phyloP scores from a whole-genome alignment of 1,284 basidiomycete genomes.

The Xerocomus subilludens region DNA sequence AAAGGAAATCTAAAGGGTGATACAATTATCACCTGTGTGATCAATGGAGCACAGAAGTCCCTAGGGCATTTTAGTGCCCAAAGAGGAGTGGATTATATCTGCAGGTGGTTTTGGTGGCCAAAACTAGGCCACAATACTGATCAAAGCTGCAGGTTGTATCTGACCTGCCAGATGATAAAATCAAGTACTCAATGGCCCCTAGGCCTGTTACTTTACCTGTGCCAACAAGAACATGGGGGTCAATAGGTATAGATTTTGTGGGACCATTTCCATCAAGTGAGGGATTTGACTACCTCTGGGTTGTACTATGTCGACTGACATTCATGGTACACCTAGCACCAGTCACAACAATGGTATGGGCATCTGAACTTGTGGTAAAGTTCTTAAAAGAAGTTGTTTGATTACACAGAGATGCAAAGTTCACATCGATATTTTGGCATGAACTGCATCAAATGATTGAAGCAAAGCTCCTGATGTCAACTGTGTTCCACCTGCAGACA shows the following conservation, averaged over 20 bases:
- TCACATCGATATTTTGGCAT: constrained; percentile 20
- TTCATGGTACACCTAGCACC: constrained; percentile 53
- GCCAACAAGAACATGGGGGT: background rate
- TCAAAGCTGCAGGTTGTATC: constrained; percentile 23
- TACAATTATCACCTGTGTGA: background rate
- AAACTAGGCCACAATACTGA: constrained; percentile 34
- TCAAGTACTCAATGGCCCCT: background rate
- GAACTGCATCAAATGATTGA: constrained; percentile 35
- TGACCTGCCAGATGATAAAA: background rate
- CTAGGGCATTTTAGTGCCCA: constrained; percentile 36
- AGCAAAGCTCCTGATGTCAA: constrained; percentile 43
- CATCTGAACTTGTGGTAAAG: constrained; percentile 42
- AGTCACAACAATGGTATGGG: constrained; percentile 30
- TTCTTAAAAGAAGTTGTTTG: constrained; percentile 43
- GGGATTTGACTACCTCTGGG: constrained; percentile 42
- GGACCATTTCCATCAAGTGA: background rate
- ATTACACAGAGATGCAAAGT: constrained; percentile 20
- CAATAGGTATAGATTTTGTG: background rate
- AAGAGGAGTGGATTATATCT: constrained; percentile 14
- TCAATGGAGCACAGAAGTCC: constrained; percentile 38
- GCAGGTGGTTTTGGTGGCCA: constrained; percentile 13
- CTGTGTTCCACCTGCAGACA: constrained; percentile 59
- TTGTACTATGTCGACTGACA: constrained; percentile 50
- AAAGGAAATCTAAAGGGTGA: background rate
- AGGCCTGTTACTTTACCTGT: background rate